phyloP scores from a whole-genome alignment of 176 grass and related monocot genomes.

The Ananas comosus region DNA sequence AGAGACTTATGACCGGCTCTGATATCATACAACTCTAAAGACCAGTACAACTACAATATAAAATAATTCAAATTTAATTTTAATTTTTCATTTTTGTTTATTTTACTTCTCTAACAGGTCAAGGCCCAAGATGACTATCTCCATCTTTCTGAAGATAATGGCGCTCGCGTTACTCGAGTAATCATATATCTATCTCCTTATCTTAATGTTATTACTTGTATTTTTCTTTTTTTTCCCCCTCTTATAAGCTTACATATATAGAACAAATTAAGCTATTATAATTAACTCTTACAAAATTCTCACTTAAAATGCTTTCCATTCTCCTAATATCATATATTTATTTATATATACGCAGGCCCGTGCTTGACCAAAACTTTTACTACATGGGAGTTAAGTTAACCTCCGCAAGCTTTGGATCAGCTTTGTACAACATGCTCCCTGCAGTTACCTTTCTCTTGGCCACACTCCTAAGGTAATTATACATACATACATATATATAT shows the following conservation, averaged over 20 bases:
- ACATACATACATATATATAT: background rate
- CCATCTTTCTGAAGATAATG: conserved; percentile 60
- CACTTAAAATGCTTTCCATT: background rate
- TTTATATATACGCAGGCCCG: conserved; percentile 36
- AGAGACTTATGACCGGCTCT: too few relatives aligned
- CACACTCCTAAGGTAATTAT: conserved; percentile 37
- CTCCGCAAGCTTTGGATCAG: conserved; percentile 59
- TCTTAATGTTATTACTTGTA: background rate
- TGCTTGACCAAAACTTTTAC: conserved; percentile 89
- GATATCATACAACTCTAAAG: too few relatives aligned
- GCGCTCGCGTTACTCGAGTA: conserved; percentile 59
- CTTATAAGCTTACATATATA: too few relatives aligned
- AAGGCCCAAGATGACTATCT: conserved; percentile 53
- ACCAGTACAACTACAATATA: too few relatives aligned
- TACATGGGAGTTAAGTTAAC: conserved; percentile 55
- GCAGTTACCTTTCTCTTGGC: conserved; percentile 72
- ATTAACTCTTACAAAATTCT: background rate
- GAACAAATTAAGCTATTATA: too few relatives aligned
- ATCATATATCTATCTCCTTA: conserved; percentile 9
- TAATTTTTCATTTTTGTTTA: background rate
- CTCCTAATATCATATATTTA: background rate
- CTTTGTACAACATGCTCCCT: conserved; percentile 72
- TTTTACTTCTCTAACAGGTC: conserved; percentile 25
- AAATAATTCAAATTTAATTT: too few relatives aligned
- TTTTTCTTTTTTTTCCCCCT: background rate